Percentiles rank a stretch among this genome's conserved stretches.
Conservation (phyloP, 805 yeast species). For the Wickerhamomyces queroliae region DNA sequence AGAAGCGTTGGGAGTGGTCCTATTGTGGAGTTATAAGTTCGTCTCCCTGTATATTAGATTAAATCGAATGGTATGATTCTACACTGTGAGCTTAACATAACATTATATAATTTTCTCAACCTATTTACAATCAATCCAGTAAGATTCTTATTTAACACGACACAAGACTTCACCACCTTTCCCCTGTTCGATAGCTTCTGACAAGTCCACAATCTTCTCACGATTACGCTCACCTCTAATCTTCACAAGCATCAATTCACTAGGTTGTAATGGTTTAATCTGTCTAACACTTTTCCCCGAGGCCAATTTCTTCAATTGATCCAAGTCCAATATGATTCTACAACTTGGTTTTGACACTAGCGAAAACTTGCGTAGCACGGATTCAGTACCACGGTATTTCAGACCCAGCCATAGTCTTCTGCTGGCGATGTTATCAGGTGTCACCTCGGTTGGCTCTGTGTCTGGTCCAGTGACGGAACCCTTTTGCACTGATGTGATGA, state of each 20-base stretch:
- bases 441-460: conserved; percentile 60
- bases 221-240: conserved; percentile 35
- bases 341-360: conserved; percentile 84
- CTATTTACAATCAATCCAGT: conserved; percentile 4
- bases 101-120: neutral
- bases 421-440: conserved; percentile 80
- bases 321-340: conserved; percentile 53
- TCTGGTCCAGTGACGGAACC: conserved; percentile 90
- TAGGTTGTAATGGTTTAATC: conserved; percentile 79
- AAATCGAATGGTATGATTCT: conserved; percentile 1
- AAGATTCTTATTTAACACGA: conserved; percentile 46
- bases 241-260: conserved; percentile 74
- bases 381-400: conserved; percentile 75
- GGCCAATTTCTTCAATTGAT: conserved; percentile 68
- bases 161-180: conserved; percentile 76
- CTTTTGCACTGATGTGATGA: conserved; percentile 73
- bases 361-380: conserved; percentile 68
- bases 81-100: neutral
- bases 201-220: conserved; percentile 59
- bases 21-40: conserved; percentile 36
- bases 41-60: neutral
- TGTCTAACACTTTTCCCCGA: conserved; percentile 71
- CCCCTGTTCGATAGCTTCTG: conserved; percentile 77
- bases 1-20: conserved; percentile 65
- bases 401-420: conserved; percentile 89